Base-by-base conservation (phyloP, 306 rosid species). In the Sesbania bispinosa region DNA sequence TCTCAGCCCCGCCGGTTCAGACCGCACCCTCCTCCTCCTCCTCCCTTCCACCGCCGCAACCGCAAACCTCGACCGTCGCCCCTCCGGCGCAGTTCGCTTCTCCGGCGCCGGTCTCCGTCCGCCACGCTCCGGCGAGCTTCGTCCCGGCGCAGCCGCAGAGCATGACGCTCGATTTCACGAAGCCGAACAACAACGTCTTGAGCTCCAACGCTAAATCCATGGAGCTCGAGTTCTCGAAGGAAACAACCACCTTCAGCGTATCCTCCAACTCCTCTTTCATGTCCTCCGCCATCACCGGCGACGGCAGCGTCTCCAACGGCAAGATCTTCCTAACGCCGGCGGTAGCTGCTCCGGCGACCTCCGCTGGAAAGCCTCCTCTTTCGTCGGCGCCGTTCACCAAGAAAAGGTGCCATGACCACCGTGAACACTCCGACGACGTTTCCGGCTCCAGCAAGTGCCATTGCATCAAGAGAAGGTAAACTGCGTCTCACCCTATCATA, bases 251-350 rank as follows among this genome's bases (percentile, higher is more conserved):
- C 53, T 91, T 86, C 71, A 93, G 96, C 71, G 96, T 93, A 1
- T 88, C 96, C 7, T 93, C 98, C 1, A 87, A 85, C 80, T 90
- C 96, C 0, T 90, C 98, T 14, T 90, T 93, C 69, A 79, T 90
- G 92, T 93, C 98, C 51, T 93, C 98, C 32, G 93, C 93, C 4
- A 87, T 90, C 36, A 93, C 93, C 53, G 98, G 97, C 3, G 97
- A 93, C 65, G 93, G 92, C 11, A 93, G 97, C 69, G 96, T 93
- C 36, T 86, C 96, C 0, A 90, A 93, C 82, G 97, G 96, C 0
- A 88, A 84, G 74, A 36, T 90, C 63, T 92, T 92, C 59, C 26
- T 90, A n/a, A 4, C 82, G 0, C 75, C 85, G 33, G 27, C 83
- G 8, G 61, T 62, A 6, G 23, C 63, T 0, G 14, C 88, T 0